Percentiles rank a stretch among this genome's conserved stretches.
phyloP scores from a whole-genome alignment of 2,329 filamentous ascomycete genomes.

The Geosmithia flava region DNA sequence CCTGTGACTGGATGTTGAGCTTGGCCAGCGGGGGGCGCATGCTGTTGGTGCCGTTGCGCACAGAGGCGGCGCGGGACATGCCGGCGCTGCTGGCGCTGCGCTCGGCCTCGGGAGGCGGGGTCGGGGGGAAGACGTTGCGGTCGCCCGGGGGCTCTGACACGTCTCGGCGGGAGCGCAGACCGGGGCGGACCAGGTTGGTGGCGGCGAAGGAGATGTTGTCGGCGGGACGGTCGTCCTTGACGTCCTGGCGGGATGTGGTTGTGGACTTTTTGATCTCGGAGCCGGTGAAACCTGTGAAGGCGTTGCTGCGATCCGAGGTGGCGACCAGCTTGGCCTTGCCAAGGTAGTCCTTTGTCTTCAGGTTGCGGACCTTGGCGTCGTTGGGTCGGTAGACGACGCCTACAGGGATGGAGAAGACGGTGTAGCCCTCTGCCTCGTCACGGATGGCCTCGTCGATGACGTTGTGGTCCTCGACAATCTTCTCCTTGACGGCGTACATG shows the following conservation, averaged over 20 bases:
- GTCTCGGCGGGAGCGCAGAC: conserved; percentile 66
- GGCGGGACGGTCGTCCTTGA: conserved; percentile 67
- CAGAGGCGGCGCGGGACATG: conserved; percentile 40
- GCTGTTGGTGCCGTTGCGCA: conserved; percentile 22
- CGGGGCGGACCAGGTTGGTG: conserved; percentile 83
- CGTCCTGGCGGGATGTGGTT: conserved; percentile 36
- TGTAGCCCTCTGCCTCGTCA: conserved; percentile 94
- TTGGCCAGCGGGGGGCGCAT: conserved; percentile 49
- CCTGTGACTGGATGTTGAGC: conserved; percentile 47
- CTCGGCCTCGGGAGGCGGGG: conserved; percentile 87
- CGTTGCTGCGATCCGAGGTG: conserved; percentile 68
- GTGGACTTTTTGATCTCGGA: conserved; percentile 58
- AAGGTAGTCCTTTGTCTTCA: conserved; percentile 95
- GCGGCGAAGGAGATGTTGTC: conserved; percentile 87
- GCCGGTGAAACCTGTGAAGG: conserved; percentile 71
- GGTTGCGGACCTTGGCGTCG: conserved; percentile 93
- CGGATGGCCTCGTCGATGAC: conserved; percentile 96
- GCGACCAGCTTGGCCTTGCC: conserved; percentile 92
- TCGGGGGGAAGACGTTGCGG: conserved; percentile 87
- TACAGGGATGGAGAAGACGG: conserved; percentile 95
- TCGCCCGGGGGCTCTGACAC: conserved; percentile 72
- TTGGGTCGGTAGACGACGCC: conserved; percentile 93
- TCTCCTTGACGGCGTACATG: conserved; percentile 83
- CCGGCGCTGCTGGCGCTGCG: conserved; percentile 26
- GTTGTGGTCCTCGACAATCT: conserved; percentile 90